These are phyloP conservation scores for Nannochloropsis salina DNA, from an alignment of 108 stramenopile species.

Conservation along the genomic window DNA sequence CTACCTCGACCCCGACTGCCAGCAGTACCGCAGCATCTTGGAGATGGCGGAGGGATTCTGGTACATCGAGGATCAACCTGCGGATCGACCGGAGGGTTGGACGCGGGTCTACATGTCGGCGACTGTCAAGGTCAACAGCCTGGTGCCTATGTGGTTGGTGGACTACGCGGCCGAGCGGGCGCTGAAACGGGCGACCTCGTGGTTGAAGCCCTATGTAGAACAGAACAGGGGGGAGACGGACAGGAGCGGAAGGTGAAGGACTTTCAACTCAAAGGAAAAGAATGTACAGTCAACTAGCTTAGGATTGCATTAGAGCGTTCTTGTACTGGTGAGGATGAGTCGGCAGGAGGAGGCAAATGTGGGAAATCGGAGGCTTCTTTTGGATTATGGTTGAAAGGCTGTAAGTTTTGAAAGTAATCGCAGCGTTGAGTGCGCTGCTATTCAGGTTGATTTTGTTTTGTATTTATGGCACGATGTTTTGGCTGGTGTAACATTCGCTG, in stretches of 20 bases:
- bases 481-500: too few species aligned
- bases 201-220: conserved; percentile 48
- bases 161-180: conserved; percentile 50
- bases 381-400: too few species aligned
- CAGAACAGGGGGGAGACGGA: neutral
- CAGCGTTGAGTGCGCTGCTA: too few species aligned
- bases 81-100: conserved; percentile 31
- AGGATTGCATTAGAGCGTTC: too few species aligned
- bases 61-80: conserved; percentile 40
- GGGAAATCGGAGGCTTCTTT: too few species aligned
- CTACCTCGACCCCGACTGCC: conserved; percentile 47
- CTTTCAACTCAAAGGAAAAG: neutral
- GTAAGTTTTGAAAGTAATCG: too few species aligned
- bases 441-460: too few species aligned
- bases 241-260: neutral
- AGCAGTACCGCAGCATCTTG: conserved; percentile 24
- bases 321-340: neutral
- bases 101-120: conserved; percentile 48
- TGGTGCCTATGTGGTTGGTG: conserved; percentile 45
- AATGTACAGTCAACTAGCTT: neutral
- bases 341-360: neutral
- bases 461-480: too few species aligned
- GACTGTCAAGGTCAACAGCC: conserved; percentile 39
- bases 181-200: conserved; percentile 44
- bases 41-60: conserved; percentile 46